Conservation (phyloP, 2,329 filamentous ascomycete species). For the Ophiognomonia clavigignenti-juglandacearum region DNA sequence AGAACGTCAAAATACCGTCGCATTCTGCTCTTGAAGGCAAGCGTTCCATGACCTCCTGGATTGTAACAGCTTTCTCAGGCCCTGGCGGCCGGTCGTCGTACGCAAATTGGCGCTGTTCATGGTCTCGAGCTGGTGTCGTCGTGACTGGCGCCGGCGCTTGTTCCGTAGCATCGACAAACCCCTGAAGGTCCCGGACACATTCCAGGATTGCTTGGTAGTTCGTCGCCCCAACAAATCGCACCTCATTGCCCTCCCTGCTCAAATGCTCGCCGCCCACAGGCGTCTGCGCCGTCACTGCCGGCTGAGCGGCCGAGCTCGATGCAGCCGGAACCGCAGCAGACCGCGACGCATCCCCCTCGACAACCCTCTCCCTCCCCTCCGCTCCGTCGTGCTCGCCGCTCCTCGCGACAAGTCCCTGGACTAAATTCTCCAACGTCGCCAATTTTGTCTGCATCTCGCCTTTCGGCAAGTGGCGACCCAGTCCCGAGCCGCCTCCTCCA, state of each 20-base stretch:
- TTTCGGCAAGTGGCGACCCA: slow-evolving; percentile 13
- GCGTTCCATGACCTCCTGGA: slow-evolving; percentile 27
- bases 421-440: slow-evolving; percentile 36
- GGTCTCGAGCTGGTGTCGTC: not conserved
- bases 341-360: no score
- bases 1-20: slow-evolving; percentile 31
- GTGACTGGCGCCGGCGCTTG: not conserved
- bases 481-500: not conserved
- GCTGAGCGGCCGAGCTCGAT: not conserved
- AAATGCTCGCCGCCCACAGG: slow-evolving; percentile 11
- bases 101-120: slow-evolving; percentile 22
- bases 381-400: no score
- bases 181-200: slow-evolving; percentile 36
- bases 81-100: slow-evolving; percentile 25
- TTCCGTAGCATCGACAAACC: slow-evolving; percentile 23
- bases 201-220: slow-evolving; percentile 38
- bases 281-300: not conserved
- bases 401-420: slow-evolving; percentile 28
- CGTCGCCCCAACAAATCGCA: slow-evolving; percentile 31
- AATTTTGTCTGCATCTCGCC: slow-evolving; percentile 35
- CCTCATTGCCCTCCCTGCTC: slow-evolving; percentile 12
- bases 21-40: slow-evolving; percentile 32
- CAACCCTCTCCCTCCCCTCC: no score
- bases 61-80: slow-evolving; percentile 21
- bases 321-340: no score